These are phyloP conservation scores for Schizophyllum commune DNA, from an alignment of 1,284 basidiomycete genomes.

Conservation along the genomic window DNA sequence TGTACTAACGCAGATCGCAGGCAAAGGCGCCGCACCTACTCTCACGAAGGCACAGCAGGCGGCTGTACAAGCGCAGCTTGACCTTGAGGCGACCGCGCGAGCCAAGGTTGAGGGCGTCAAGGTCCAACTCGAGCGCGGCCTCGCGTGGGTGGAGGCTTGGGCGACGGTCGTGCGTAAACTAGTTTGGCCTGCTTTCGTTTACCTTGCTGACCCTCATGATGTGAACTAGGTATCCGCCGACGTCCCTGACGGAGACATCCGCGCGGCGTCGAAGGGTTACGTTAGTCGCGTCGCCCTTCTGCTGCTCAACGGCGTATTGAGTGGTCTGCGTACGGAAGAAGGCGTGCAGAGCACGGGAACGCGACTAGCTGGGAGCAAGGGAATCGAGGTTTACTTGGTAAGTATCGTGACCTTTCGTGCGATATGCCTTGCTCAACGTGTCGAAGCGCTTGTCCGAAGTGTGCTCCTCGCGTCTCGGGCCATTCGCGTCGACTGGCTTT, in stretches of 20 bases:
- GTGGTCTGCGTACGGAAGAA: slow-evolving; percentile 26
- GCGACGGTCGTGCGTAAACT: neutral
- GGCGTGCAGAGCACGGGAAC: slow-evolving; percentile 55
- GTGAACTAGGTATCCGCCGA: slow-evolving; percentile 26
- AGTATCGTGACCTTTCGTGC: slow-evolving; percentile 18
- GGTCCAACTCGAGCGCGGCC: slow-evolving; percentile 52
- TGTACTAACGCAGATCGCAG: neutral
- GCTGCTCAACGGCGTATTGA: neutral
- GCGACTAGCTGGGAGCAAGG: slow-evolving; percentile 50
- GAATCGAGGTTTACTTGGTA: slow-evolving; percentile 76
- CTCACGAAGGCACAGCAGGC: slow-evolving; percentile 82
- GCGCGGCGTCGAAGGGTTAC: neutral
- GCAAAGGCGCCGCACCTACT: slow-evolving; percentile 29
- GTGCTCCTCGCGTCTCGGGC: slow-evolving; percentile 66
- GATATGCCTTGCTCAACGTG: neutral
- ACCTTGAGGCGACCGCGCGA: slow-evolving; percentile 68
- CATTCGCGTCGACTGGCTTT: slow-evolving; percentile 23
- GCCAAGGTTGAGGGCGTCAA: slow-evolving; percentile 49
- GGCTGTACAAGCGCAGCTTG: slow-evolving; percentile 71
- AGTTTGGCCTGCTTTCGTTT: slow-evolving; percentile 22
- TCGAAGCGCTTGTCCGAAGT: slow-evolving; percentile 53
- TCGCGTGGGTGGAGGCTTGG: slow-evolving; percentile 35
- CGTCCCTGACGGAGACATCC: slow-evolving; percentile 32
- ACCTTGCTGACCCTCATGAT: slow-evolving; percentile 42
- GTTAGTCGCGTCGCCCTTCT: neutral